Evolutionary conservation across 805 yeast genomes (phyloP).

Genomic region (Brettanomyces bruxellensis): DNA sequence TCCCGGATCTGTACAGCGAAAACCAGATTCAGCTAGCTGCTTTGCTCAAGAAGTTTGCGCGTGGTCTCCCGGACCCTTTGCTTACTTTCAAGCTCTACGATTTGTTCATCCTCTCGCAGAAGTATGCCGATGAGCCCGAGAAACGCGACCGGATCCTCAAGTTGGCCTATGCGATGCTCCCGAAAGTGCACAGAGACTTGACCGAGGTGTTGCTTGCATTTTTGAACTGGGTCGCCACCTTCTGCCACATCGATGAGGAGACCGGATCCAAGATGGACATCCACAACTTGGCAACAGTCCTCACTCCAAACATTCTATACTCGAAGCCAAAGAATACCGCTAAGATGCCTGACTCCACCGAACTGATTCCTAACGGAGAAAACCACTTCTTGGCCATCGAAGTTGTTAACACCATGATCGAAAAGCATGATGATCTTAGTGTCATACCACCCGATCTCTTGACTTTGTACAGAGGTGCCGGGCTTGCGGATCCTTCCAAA

Average conservation of each 20-base stretch:
- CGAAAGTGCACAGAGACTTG: constrained; percentile 72
- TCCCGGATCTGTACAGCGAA: constrained; percentile 63
- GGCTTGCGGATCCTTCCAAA: constrained; percentile 21
- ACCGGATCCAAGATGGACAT: constrained; percentile 93
- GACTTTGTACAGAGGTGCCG: constrained; percentile 38
- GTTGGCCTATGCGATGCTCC: constrained; percentile 67
- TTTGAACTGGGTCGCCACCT: constrained; percentile 92
- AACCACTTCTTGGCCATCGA: constrained; percentile 85
- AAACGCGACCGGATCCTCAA: constrained; percentile 47
- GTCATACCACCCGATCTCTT: constrained; percentile 63
- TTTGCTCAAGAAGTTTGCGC: constrained; percentile 75
- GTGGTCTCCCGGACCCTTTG: constrained; percentile 90
- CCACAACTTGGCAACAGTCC: constrained; percentile 89
- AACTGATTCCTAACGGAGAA: constrained; percentile 39
- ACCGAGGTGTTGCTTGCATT: constrained; percentile 80
- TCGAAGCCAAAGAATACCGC: constrained; percentile 33
- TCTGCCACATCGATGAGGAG: constrained; percentile 86
- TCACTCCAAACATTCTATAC: constrained; percentile 85
- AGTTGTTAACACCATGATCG: constrained; percentile 75
- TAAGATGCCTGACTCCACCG: constrained; percentile 5
- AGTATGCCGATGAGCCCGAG: constrained; percentile 31
- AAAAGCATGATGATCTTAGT: constrained; percentile 69
- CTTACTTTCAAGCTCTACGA: constrained; percentile 69
- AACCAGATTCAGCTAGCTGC: constrained; percentile 92
- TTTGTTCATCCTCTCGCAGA: constrained; percentile 68